Percentiles rank a stretch among this genome's conserved stretches.
These are phyloP conservation scores for Thuja plicata DNA, from an alignment of 83 land plant species.

Conservation along the genomic window DNA sequence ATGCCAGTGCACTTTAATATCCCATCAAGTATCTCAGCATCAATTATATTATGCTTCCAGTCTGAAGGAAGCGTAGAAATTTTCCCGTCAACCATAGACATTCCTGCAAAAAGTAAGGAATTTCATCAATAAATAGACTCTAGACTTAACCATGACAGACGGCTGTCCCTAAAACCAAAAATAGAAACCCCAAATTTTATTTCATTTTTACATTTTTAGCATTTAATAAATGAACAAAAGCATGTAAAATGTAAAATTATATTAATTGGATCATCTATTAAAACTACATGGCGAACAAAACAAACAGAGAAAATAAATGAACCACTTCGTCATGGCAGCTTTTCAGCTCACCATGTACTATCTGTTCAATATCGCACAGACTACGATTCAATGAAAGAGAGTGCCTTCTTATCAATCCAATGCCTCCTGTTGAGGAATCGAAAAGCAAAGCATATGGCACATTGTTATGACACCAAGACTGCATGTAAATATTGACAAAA, in stretches of 20 bases:
- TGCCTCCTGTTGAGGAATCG: slow-evolving; percentile 45
- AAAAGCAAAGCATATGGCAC: slow-evolving; percentile 48
- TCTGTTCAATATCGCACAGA: slow-evolving; percentile 57
- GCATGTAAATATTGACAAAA: slow-evolving; percentile 55
- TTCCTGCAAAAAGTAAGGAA: neutral
- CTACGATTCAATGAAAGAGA: slow-evolving; percentile 69
- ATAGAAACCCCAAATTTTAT: neutral
- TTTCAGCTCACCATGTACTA: slow-evolving; percentile 49
- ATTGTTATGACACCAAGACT: slow-evolving; percentile 65
- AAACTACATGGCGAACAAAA: neutral
- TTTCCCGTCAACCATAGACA: neutral
- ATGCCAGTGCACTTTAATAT: slow-evolving; percentile 42
- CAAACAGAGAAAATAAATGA: neutral
- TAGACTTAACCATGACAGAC: neutral
- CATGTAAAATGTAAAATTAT: neutral
- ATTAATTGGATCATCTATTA: neutral
- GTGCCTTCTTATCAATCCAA: slow-evolving; percentile 66
- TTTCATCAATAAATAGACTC: neutral
- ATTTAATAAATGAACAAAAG: neutral
- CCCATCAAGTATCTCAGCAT: slow-evolving; percentile 41
- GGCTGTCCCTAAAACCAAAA: neutral
- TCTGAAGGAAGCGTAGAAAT: slow-evolving; percentile 10
- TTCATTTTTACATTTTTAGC: neutral
- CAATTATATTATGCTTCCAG: slow-evolving; percentile 27
- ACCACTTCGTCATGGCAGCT: neutral